These are phyloP conservation scores for Nematocida minor DNA, from an alignment of 371 early-diverging fungal genomes.

Conservation along the genomic window DNA sequence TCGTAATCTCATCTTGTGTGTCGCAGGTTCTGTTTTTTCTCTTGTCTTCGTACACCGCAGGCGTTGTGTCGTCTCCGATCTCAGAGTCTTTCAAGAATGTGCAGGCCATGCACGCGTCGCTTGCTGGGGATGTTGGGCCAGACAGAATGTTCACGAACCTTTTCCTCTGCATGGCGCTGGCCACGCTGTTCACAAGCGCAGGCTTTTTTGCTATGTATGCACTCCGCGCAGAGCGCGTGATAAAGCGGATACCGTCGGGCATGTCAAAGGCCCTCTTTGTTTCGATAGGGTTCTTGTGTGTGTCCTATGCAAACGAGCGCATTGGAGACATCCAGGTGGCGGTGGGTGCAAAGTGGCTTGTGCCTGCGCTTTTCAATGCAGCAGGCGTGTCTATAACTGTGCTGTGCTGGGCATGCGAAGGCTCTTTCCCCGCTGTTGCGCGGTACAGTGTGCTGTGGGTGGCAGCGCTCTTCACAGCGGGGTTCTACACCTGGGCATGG, in stretches of 20 bases:
- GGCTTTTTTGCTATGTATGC: not conserved
- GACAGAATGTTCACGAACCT: not conserved
- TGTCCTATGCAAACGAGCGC: constrained; percentile 29
- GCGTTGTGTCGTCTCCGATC: constrained; percentile 23
- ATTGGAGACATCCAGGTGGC: not conserved
- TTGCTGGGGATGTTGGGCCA: not conserved
- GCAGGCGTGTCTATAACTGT: not conserved
- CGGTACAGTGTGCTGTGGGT: constrained; percentile 19
- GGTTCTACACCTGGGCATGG: not conserved
- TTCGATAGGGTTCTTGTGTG: not conserved
- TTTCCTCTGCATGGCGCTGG: not conserved
- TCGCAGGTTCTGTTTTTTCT: constrained; percentile 19
- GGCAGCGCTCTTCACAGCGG: not conserved
- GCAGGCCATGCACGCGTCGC: not conserved
- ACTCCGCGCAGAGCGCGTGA: not conserved
- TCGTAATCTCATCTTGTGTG: not conserved
- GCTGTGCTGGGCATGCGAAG: not conserved
- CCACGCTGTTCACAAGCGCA: constrained; percentile 5
- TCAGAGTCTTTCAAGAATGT: constrained; percentile 4
- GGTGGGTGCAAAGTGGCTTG: not conserved
- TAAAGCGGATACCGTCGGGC: not conserved
- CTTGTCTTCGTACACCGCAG: not conserved
- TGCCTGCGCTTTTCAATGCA: not conserved
- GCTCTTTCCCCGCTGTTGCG: not conserved
- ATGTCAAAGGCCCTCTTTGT: constrained; percentile 9